These are phyloP conservation scores for Obba rivulosa DNA, from an alignment of 768 basidiomycete genomes.

Conservation along the genomic window DNA sequence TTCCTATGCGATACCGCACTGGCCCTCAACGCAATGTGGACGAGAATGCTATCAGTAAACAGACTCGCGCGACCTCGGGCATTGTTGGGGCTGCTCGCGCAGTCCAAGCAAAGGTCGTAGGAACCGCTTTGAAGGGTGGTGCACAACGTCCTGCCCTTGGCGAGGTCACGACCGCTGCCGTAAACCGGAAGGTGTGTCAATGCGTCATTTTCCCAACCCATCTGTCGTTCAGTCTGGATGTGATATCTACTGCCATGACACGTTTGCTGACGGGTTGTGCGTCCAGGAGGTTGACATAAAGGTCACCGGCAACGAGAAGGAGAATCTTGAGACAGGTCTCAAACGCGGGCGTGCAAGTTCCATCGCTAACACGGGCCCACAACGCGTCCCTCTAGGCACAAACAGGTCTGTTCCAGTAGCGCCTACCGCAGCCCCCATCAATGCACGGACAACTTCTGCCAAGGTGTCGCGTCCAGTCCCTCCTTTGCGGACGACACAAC, in stretches of 20 bases:
- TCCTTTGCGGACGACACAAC: conserved; percentile 34
- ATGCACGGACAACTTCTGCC: conserved; percentile 13
- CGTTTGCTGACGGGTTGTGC: background rate
- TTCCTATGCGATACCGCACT: conserved; percentile 61
- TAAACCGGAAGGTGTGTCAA: conserved; percentile 62
- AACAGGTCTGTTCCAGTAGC: conserved; percentile 29
- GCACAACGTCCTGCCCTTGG: conserved; percentile 66
- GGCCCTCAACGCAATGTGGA: conserved; percentile 69
- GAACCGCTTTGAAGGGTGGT: conserved; percentile 46
- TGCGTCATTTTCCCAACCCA: background rate
- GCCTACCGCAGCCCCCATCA: conserved; percentile 11
- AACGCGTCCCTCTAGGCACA: conserved; percentile 67
- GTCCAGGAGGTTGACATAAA: conserved; percentile 45
- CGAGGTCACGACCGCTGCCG: conserved; percentile 74
- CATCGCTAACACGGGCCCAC: conserved; percentile 53
- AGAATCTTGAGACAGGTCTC: conserved; percentile 43
- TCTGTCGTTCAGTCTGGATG: background rate
- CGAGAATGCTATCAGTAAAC: conserved; percentile 71
- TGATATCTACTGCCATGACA: background rate
- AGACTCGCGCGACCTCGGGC: conserved; percentile 58
- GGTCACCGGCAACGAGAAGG: conserved; percentile 56
- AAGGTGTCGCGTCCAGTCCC: conserved; percentile 23
- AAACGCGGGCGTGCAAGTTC: conserved; percentile 65
- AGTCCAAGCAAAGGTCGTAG: conserved; percentile 35
- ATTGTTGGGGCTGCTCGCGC: conserved; percentile 44